phyloP scores from a whole-genome alignment of 257 asterid genomes.

The Nyctanthes arbortristis region DNA sequence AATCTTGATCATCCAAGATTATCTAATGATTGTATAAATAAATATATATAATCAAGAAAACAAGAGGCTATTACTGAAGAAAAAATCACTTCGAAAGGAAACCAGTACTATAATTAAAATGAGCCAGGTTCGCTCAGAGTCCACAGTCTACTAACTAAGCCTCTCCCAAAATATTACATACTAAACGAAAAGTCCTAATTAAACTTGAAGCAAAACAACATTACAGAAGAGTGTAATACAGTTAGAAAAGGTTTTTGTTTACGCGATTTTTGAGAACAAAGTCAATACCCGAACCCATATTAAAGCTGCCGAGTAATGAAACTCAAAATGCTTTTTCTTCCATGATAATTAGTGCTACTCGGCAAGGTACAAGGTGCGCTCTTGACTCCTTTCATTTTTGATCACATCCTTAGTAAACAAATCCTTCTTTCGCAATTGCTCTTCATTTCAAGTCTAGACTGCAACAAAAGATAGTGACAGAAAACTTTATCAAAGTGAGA shows the following conservation, averaged over 20 bases:
- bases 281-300: conserved; percentile 90
- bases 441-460: conserved; percentile 19
- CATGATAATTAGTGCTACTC: conserved; percentile 12
- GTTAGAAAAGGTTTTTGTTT: conserved; percentile 33
- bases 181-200: background rate
- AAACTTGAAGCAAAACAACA: conserved; percentile 7
- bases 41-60: background rate
- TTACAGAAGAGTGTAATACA: conserved; percentile 21
- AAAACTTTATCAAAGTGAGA: too few relatives aligned
- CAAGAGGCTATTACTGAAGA: background rate
- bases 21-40: too few relatives aligned
- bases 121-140: conserved; percentile 12
- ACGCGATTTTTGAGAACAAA: conserved; percentile 31
- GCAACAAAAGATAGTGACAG: conserved; percentile 2
- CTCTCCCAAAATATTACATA: conserved; percentile 15
- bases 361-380: conserved; percentile 70
- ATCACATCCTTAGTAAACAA: conserved; percentile 29
- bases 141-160: conserved; percentile 20
- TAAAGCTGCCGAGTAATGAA: conserved; percentile 36
- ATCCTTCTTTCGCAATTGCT: conserved; percentile 15
- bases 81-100: background rate
- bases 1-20: too few relatives aligned
- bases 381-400: conserved; percentile 63
- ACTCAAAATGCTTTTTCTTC: background rate
- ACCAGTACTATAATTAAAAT: background rate